phyloP scores from a whole-genome alignment of 2,329 filamentous ascomycete genomes.

The Leptographium radiaticola region DNA sequence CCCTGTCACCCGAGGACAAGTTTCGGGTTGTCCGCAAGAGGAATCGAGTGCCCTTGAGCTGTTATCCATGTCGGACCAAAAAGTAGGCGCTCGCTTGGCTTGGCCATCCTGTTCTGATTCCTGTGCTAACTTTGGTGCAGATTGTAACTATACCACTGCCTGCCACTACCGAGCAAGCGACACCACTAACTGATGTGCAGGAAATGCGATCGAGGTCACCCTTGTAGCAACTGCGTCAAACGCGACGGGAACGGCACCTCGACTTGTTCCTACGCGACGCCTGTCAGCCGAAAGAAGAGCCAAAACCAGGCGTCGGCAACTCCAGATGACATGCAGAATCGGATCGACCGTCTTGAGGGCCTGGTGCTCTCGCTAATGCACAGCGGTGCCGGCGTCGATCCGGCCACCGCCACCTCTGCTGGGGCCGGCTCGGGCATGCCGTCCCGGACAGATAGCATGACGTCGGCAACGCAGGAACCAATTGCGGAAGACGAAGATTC shows the following conservation, averaged over 20 bases:
- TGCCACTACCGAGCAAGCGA: not conserved
- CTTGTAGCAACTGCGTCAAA: conserved; percentile 91
- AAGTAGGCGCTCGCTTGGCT: conserved; percentile 41
- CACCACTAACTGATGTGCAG: conserved; percentile 23
- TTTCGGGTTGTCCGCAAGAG: conserved; percentile 83
- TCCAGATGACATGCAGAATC: conserved; percentile 96
- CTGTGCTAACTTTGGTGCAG: conserved; percentile 1
- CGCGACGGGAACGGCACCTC: conserved; percentile 69
- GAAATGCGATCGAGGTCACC: conserved; percentile 86
- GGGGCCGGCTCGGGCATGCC: conserved; percentile 3
- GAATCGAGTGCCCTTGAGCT: conserved; percentile 84
- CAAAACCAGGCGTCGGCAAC: conserved; percentile 45
- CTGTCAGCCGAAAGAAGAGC: conserved; percentile 58
- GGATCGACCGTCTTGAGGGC: conserved; percentile 88
- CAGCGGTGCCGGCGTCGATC: conserved; percentile 49
- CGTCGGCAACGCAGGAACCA: conserved; percentile 15
- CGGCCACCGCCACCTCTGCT: conserved; percentile 14
- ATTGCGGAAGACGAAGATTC: conserved; percentile 26
- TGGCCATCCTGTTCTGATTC: not conserved
- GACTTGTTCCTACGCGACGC: conserved; percentile 75
- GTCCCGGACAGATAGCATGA: conserved; percentile 30
- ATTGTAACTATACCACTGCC: conserved; percentile 6
- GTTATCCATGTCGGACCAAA: conserved; percentile 77
- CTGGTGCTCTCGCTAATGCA: conserved; percentile 91
- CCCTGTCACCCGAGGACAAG: conserved; percentile 71